A percentile compares a stretch with the other conserved stretches of the same genome.
Conservation (phyloP, 805 yeast species). For the Tetrapisispora fleetii region DNA sequence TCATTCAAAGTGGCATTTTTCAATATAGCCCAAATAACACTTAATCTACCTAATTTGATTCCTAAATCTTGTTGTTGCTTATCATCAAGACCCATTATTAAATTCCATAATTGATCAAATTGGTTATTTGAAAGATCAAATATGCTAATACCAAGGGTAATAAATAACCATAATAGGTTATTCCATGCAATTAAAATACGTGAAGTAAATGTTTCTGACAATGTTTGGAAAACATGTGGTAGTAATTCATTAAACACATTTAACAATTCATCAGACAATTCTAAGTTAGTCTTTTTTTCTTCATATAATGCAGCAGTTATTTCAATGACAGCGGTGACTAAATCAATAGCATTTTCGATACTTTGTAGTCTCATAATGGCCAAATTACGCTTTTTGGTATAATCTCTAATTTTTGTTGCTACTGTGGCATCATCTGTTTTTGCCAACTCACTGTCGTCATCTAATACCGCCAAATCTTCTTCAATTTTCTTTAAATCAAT, state of each 20-base stretch:
- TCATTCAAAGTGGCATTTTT: slow-evolving; percentile 14
- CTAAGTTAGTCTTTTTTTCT: slow-evolving; percentile 6
- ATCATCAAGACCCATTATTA: slow-evolving; percentile 6
- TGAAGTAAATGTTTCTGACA: slow-evolving; percentile 40
- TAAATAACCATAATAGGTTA: slow-evolving; percentile 50
- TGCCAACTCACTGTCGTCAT: slow-evolving; percentile 12
- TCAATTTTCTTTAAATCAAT: slow-evolving; percentile 30
- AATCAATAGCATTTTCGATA: slow-evolving; percentile 62
- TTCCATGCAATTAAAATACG: slow-evolving; percentile 59
- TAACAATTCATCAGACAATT: slow-evolving; percentile 9
- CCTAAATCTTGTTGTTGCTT: slow-evolving; percentile 17
- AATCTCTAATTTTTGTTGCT: slow-evolving; percentile 26
- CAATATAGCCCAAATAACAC: slow-evolving; percentile 38
- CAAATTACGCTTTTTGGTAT: slow-evolving; percentile 32
- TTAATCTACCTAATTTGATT: slow-evolving; percentile 30
- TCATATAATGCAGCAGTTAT: slow-evolving; percentile 30
- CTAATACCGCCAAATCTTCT: slow-evolving; percentile 9
- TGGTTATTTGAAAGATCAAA: slow-evolving; percentile 13
- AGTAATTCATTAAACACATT: slow-evolving; percentile 14
- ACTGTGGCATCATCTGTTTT: slow-evolving; percentile 12
- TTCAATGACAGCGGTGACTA: slow-evolving; percentile 69
- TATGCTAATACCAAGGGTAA: slow-evolving; percentile 20
- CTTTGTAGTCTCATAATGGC: slow-evolving; percentile 50
- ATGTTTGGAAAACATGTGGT: slow-evolving; percentile 33
- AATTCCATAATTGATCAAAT: slow-evolving; percentile 12